Evolutionary conservation across 1,139 yeast species (phyloP), one percentile per base, ranked within the genome.

Genomic region (Blastobotrys illinoisensis): DNA sequence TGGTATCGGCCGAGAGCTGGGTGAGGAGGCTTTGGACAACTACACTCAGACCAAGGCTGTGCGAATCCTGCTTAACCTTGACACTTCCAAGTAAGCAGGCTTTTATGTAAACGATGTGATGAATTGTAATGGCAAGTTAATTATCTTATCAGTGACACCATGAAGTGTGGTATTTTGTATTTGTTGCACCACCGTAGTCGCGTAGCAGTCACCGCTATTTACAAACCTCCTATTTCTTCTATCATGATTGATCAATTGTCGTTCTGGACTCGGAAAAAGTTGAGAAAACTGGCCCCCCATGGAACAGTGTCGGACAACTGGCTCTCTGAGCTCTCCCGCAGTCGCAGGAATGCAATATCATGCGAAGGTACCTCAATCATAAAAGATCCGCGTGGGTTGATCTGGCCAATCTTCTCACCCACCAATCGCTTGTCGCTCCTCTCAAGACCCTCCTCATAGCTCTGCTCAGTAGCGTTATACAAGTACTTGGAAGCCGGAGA

Each of bases 1-100:
- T 58, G 96, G 96, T 74, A 81, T 86, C 70, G 96, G 96, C 68
- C 85, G 95, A 76, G 96, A 88, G 78, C 82, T 87, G 84, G 96
- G 96, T 72, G 85, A 84, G 67, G 90, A 85, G 71, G 93, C 88
- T 52, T 79, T 88, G 66, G 88, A 84, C 65, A 85, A 85, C 80
- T 88, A 87, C 79, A 79, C 86, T 59, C 93, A 87, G 75, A 74
- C 76, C 66, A 87, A 86, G 80, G 86, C 91, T 59, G 90, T 85
- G 89, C 46, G 57, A 50, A 52, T 55, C 50, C 16, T 40, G 36
- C 40, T 54, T 23, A 36, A 52, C 23, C 26, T 50, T 13, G 50
- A 52, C 9, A 47, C 52, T 16, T 45, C 44, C 24, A 26, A 49
- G 3, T 52, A 49, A 49, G 20, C 46, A 32, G 16, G 36, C n/a